Evolutionary conservation across 257 asterid genomes (phyloP), one percentile per base, ranked within the genome.

Genomic region (Vinca minor): DNA sequence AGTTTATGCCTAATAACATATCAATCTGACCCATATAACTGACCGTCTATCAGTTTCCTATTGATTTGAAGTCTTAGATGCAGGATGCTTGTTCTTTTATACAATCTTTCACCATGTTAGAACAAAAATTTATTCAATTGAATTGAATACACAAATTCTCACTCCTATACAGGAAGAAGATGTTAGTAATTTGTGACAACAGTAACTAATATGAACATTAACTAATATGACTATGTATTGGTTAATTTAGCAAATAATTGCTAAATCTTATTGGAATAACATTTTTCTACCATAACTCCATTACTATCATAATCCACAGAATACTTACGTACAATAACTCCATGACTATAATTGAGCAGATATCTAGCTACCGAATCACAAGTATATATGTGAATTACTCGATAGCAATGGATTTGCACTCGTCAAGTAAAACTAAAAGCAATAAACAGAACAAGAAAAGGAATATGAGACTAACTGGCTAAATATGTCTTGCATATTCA

Each of bases 401-500:
- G 4, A 34, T 34, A 42, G 17, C 17, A 11, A 42, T 42, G 32
- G 1, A 31, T 12, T 42, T 42, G 47, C 17, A 12, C 14, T 18
- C n/a, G 1, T 42, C 17, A 13, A 12, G 47, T 11, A 2, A 12
- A 42, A 42, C 47, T 42, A 34, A 13, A 5, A 10, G n/a, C 47
- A 18, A 50, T 25, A 59, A 60, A 46, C 13, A 49, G 32, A 11
- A 38, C 31, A 28, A 26, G 45, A 18, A 62, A 20, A 15, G 2
- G 32, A 17, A 67, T 45, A 18, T 59, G 21, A 56, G 48, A 82
- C 95, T 81, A 81, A 90, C 96, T 83, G 81, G 80, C 90, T 84
- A 68, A 90, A 87, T 41, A 90, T 82, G 69, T 90, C 97, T 63
- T 90, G 92, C 65, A 90, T 81, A 68, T 90, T 90, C 96, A 89